Evolutionary conservation across 345 rosid genomes (phyloP).

Genomic region (Pistacia integerrima): DNA sequence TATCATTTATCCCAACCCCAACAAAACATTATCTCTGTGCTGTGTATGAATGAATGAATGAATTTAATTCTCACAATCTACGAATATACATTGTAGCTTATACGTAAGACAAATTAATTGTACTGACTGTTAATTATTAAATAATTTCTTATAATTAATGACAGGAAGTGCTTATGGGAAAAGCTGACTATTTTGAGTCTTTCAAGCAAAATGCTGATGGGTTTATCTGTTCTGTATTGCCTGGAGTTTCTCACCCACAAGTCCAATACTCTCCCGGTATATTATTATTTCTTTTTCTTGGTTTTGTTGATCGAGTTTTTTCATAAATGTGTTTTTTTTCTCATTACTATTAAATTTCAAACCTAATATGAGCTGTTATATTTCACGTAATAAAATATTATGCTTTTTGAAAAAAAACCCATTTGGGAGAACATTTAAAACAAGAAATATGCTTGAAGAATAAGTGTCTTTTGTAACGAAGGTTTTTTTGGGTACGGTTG

Average conservation of each 20-base stretch:
- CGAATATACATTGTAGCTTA: conserved; percentile 3
- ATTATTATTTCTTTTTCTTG: background rate
- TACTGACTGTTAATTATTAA: background rate
- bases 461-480: too few relatives aligned
- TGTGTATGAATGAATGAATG: conserved; percentile 14
- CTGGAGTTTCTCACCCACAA: conserved; percentile 90
- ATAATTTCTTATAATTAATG: background rate
- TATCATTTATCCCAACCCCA: background rate
- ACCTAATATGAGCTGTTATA: too few relatives aligned
- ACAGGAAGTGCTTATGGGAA: conserved; percentile 97
- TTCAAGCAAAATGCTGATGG: conserved; percentile 92
- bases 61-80: background rate
- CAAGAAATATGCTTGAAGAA: too few relatives aligned
- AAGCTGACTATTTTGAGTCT: conserved; percentile 77
- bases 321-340: too few relatives aligned
- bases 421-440: too few relatives aligned
- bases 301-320: background rate
- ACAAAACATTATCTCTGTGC: background rate
- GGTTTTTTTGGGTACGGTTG: background rate
- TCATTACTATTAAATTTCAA: too few relatives aligned
- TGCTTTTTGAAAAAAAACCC: too few relatives aligned
- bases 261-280: conserved; percentile 97
- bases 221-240: conserved; percentile 88
- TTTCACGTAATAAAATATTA: too few relatives aligned
- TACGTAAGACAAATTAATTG: conserved; percentile 12